phyloP scores from a whole-genome alignment of 805 yeast species.

The Schwanniomyces pseudopolymorphus region DNA sequence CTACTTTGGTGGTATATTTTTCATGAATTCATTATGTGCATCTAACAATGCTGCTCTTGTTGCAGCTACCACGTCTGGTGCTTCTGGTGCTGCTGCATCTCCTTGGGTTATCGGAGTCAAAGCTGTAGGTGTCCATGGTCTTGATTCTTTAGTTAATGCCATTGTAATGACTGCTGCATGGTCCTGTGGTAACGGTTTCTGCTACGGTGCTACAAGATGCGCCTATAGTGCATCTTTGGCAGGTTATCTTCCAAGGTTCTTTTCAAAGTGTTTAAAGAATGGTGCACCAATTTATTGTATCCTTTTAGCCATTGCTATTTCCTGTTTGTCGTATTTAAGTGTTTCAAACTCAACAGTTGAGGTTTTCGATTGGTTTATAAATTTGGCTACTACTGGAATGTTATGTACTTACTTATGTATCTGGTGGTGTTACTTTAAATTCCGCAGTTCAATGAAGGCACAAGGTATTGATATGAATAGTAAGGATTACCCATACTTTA shows the following conservation, averaged over 20 bases:
- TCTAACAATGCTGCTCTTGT: slow-evolving; percentile 51
- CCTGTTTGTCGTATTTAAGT: slow-evolving; percentile 53
- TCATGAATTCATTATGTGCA: slow-evolving; percentile 69
- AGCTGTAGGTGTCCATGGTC: slow-evolving; percentile 58
- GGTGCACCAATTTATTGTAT: slow-evolving; percentile 73
- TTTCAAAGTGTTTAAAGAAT: slow-evolving; percentile 60
- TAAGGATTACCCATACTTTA: slow-evolving; percentile 20
- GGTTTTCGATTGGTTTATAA: slow-evolving; percentile 39
- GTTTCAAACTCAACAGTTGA: slow-evolving; percentile 22
- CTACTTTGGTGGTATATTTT: slow-evolving; percentile 58
- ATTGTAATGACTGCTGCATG: slow-evolving; percentile 74
- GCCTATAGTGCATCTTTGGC: slow-evolving; percentile 69
- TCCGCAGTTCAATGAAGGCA: slow-evolving; percentile 54
- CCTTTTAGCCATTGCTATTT: slow-evolving; percentile 49
- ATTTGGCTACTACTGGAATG: slow-evolving; percentile 48
- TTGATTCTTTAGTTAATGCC: slow-evolving; percentile 76
- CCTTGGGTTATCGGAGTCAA: slow-evolving; percentile 83
- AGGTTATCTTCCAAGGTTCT: slow-evolving; percentile 70
- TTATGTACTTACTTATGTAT: slow-evolving; percentile 74
- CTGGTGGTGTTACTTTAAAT: slow-evolving; percentile 63
- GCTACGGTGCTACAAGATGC: slow-evolving; percentile 75
- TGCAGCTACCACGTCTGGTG: slow-evolving; percentile 49
- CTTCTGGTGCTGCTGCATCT: slow-evolving; percentile 64
- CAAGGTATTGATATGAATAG: slow-evolving; percentile 59
- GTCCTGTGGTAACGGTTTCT: slow-evolving; percentile 78